Conservation (phyloP, 768 basidiomycete genomes). For the Auriculariales sp. region DNA sequence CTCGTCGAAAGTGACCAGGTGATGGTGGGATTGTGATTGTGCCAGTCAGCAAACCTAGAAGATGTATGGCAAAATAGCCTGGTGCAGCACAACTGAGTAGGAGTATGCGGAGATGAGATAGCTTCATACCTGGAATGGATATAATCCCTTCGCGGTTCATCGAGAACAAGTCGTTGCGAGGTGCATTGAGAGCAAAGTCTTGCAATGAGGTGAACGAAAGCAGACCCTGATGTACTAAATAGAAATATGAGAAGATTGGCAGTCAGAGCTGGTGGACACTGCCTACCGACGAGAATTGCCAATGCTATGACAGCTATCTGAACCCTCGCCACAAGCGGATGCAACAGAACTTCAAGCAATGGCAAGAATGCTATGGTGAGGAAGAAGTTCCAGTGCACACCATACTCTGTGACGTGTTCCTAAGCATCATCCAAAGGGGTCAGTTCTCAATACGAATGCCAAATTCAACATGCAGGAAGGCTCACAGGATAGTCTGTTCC, state of each 20-base stretch:
- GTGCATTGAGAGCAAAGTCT: conserved; percentile 47
- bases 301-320: conserved; percentile 52
- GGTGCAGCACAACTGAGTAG: conserved; percentile 2
- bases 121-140: conserved; percentile 49
- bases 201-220: conserved; percentile 44
- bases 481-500: conserved; percentile 85
- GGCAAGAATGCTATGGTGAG: conserved; percentile 78
- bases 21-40: conserved; percentile 67
- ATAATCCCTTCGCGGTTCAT: conserved; percentile 88
- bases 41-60: conserved; percentile 73
- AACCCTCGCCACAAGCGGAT: conserved; percentile 43
- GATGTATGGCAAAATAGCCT: conserved; percentile 86
- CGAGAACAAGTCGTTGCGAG: conserved; percentile 48
- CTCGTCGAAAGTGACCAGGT: conserved; percentile 54
- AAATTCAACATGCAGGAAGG: conserved; percentile 4
- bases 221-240: conserved; percentile 53
- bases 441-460: background rate
- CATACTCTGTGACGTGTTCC: conserved; percentile 97
- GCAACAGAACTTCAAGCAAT: conserved; percentile 49
- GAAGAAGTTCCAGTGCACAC: conserved; percentile 98
- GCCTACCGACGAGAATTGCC: conserved; percentile 32
- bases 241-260: background rate
- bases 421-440: conserved; percentile 11
- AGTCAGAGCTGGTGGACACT: background rate
- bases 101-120: background rate